phyloP scores from a whole-genome alignment of 106 monocot species.

The Ottelia alismoides region DNA sequence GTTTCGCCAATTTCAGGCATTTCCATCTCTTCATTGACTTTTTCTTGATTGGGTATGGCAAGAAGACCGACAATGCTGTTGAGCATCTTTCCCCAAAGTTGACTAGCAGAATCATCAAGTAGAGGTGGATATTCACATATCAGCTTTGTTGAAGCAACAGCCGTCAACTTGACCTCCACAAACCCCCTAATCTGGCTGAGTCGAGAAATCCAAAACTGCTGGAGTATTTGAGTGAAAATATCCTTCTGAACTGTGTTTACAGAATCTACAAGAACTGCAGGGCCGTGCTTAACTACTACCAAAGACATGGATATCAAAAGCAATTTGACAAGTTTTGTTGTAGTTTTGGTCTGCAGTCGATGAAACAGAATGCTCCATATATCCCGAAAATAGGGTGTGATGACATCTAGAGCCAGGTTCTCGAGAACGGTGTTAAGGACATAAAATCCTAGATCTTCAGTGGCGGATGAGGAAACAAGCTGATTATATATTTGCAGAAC shows the following conservation, averaged over 20 bases:
- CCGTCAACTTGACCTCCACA: slow-evolving; percentile 64
- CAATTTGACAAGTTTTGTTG: slow-evolving; percentile 59
- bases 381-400: slow-evolving; percentile 40
- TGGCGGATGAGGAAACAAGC: slow-evolving; percentile 32
- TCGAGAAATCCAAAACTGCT: slow-evolving; percentile 82
- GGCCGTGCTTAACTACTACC: slow-evolving; percentile 76
- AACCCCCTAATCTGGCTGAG: slow-evolving; percentile 63
- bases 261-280: slow-evolving; percentile 56
- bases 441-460: slow-evolving; percentile 75
- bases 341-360: slow-evolving; percentile 44
- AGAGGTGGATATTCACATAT: slow-evolving; percentile 71
- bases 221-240: slow-evolving; percentile 50
- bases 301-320: slow-evolving; percentile 93
- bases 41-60: slow-evolving; percentile 41
- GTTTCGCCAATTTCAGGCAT: slow-evolving; percentile 47
- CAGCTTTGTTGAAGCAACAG: slow-evolving; percentile 75
- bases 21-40: slow-evolving; percentile 41
- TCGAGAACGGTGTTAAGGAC: slow-evolving; percentile 92
- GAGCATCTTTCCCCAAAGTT: slow-evolving; percentile 78
- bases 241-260: slow-evolving; percentile 64
- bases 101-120: slow-evolving; percentile 44
- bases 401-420: slow-evolving; percentile 57
- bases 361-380: slow-evolving; percentile 68
- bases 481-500: slow-evolving; percentile 66
- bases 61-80: slow-evolving; percentile 51